Percentiles rank a stretch among this genome's conserved stretches.
Conservation (phyloP, 768 basidiomycete genomes). For the Tylopilus subfusipes region DNA sequence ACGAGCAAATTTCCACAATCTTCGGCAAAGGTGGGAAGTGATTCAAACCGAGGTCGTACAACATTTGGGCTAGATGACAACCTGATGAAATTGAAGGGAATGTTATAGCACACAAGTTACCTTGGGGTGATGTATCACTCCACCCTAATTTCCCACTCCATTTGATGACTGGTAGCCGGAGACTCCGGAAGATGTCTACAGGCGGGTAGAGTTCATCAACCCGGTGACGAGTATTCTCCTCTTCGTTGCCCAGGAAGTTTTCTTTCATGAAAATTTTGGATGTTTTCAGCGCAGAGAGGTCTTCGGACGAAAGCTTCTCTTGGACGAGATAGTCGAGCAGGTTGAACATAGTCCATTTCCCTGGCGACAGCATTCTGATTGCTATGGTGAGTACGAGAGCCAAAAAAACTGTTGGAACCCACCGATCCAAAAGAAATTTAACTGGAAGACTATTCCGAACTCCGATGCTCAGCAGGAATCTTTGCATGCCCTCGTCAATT, state of each 20-base stretch:
- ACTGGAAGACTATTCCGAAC: background rate
- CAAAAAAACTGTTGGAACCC: background rate
- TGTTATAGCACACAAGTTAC: slow-evolving; percentile 35
- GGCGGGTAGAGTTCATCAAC: slow-evolving; percentile 85
- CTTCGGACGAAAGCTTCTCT: background rate
- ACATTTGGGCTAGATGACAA: slow-evolving; percentile 52
- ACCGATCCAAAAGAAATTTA: background rate
- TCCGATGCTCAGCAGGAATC: background rate
- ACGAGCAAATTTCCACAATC: slow-evolving; percentile 65
- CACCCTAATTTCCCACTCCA: slow-evolving; percentile 76
- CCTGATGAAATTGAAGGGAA: background rate
- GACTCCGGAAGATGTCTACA: slow-evolving; percentile 54
- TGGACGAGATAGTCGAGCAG: background rate
- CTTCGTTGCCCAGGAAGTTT: slow-evolving; percentile 1
- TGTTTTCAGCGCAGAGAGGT: background rate
- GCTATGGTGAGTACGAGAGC: background rate
- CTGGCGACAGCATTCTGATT: background rate
- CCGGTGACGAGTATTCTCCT: slow-evolving; percentile 44
- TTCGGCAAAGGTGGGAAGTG: slow-evolving; percentile 60
- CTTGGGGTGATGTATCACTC: slow-evolving; percentile 76
- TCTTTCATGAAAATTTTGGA: slow-evolving; percentile 11
- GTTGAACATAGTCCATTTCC: background rate
- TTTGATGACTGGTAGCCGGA: slow-evolving; percentile 76
- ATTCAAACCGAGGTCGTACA: slow-evolving; percentile 63
- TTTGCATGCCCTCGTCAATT: background rate